These are phyloP conservation scores for Amylocarpus encephaloides DNA, from an alignment of 2,329 filamentous ascomycete species.

Conservation along the genomic window DNA sequence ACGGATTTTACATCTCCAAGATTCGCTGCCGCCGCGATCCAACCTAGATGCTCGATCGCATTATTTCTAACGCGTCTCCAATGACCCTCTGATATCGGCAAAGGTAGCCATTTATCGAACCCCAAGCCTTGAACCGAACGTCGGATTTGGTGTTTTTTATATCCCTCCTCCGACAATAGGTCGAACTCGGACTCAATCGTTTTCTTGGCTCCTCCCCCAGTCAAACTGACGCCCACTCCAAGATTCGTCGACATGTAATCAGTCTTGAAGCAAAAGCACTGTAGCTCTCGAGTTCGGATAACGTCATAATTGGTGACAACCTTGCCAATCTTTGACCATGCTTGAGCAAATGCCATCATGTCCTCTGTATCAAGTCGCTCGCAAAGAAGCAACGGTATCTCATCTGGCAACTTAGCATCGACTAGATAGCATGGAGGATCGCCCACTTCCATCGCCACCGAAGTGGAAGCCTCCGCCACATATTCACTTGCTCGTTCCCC, in stretches of 20 bases:
- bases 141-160: slow-evolving; percentile 32
- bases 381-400: slow-evolving; percentile 35
- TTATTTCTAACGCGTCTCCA: slow-evolving; percentile 35
- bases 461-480: too few species aligned
- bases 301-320: slow-evolving; percentile 17
- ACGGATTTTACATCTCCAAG: slow-evolving; percentile 23
- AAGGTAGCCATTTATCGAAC: slow-evolving; percentile 40
- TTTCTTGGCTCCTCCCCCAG: slow-evolving; percentile 21
- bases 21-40: slow-evolving; percentile 25
- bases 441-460: background rate
- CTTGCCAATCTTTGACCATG: slow-evolving; percentile 15
- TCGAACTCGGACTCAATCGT: slow-evolving; percentile 43
- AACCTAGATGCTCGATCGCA: slow-evolving; percentile 24
- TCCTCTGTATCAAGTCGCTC: slow-evolving; percentile 28
- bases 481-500: too few species aligned
- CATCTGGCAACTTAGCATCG: slow-evolving; percentile 32
- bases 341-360: slow-evolving; percentile 17
- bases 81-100: slow-evolving; percentile 41
- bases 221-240: slow-evolving; percentile 36
- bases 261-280: slow-evolving; percentile 42
- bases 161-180: slow-evolving; percentile 39
- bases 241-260: slow-evolving; percentile 34
- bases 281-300: slow-evolving; percentile 36
- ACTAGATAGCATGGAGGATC: background rate
- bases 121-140: slow-evolving; percentile 37